Evolutionary conservation across 1,284 basidiomycete genomes (phyloP).

Genomic region (Cryptococcus sp.): DNA sequence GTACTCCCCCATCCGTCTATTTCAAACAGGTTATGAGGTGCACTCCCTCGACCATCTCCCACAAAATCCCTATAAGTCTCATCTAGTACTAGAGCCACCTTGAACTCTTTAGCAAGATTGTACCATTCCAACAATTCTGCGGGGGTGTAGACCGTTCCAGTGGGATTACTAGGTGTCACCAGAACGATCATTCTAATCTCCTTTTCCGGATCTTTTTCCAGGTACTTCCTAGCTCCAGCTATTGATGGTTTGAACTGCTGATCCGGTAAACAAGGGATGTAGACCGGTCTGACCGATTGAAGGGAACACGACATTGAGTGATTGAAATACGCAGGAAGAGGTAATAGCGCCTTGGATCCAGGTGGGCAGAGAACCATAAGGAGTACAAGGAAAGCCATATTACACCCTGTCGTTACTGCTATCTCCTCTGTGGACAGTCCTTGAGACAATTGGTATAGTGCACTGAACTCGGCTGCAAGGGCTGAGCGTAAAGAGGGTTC

Average conservation of each 20-base stretch:
- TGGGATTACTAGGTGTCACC: slow-evolving; percentile 59
- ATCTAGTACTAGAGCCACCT: slow-evolving; percentile 75
- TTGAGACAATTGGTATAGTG: slow-evolving; percentile 54
- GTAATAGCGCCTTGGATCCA: slow-evolving; percentile 67
- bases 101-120: slow-evolving; percentile 56
- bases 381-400: slow-evolving; percentile 46
- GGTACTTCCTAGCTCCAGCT: slow-evolving; percentile 21
- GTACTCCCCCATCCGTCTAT: slow-evolving; percentile 59
- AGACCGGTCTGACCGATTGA: slow-evolving; percentile 60
- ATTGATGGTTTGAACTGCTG: slow-evolving; percentile 60
- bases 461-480: slow-evolving; percentile 62
- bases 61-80: slow-evolving; percentile 87
- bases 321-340: slow-evolving; percentile 78
- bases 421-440: slow-evolving; percentile 5
- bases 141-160: slow-evolving; percentile 68
- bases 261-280: slow-evolving; percentile 58
- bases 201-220: slow-evolving; percentile 6
- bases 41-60: slow-evolving; percentile 19
- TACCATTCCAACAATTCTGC: slow-evolving; percentile 62
- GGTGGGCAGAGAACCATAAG: slow-evolving; percentile 58
- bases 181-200: slow-evolving; percentile 62
- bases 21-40: slow-evolving; percentile 44
- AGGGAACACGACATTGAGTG: slow-evolving; percentile 72
- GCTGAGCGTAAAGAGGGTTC: slow-evolving; percentile 58
- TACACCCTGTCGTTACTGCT: slow-evolving; percentile 45